Base-by-base conservation (phyloP, 169 alveolate genomes). In the Theileria annulata region DNA sequence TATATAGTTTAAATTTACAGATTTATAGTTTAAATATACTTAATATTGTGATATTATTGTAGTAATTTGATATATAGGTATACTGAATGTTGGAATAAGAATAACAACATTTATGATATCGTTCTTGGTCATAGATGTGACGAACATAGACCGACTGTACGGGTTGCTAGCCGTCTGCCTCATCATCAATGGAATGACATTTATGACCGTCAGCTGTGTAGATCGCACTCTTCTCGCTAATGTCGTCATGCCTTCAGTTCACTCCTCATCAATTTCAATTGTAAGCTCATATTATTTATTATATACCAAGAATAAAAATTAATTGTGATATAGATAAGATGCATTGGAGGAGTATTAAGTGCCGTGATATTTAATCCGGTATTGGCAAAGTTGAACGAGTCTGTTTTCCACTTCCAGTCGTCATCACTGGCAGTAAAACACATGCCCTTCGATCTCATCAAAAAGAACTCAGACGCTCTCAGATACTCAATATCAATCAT, bases 181-280 rank as follows among this genome's bases (percentile, higher is more conserved):
- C 47, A 88, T 93, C 71, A 63, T 91, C 23, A 77, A 94, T 49
- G 98, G 98, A 28, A 75, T 95, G 58, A 82, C 95, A 19, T 92
- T 96, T n/a, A 91, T 95, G 80, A 94, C 97, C 17, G 97, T 96
- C 17, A 95, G 93, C 62, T 95, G 96, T 5, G 95, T 95, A 42
- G 95, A 92, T 68, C 74, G 97, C 66, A 96, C 98, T 6, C 90
- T 95, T 6, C 86, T 95, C 47, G 89, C 96, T 2, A 97, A 94
- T 35, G 94, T 95, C 48, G 96, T 94, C n/a, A 83, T 91, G 69
- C 95, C 96, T 31, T 91, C 93, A 75, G 92, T 92, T 81, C 93
- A 94, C 62, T 96, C 95, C n/a, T 92, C 97, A 17, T 94, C 94
- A 19, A 88, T 89, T 37, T 90, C 96, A 0, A 77, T 92, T 33